These are phyloP conservation scores for Nothomitra cinnamomea DNA, from an alignment of 2,329 filamentous ascomycete genomes.

Conservation along the genomic window DNA sequence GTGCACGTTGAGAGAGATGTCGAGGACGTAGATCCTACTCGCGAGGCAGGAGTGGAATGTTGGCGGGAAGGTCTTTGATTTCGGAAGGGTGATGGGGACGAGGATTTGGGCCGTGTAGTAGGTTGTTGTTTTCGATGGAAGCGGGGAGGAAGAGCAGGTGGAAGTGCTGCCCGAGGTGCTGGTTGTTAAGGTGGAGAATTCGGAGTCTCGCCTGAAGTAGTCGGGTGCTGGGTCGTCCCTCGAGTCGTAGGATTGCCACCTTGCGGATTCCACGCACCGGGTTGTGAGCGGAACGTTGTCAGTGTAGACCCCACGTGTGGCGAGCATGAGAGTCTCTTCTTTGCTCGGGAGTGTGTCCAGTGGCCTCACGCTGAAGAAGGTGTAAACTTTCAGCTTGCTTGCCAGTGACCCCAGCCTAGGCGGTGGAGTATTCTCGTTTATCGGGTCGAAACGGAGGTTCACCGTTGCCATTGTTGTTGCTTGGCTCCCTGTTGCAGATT, in stretches of 20 bases:
- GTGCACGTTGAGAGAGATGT: conserved; percentile 38
- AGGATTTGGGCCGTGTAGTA: conserved; percentile 43
- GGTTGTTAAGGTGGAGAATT: background rate
- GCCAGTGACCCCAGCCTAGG: conserved; percentile 34
- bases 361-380: conserved; percentile 36
- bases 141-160: conserved; percentile 2
- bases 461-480: conserved; percentile 38
- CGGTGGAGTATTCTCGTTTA: conserved; percentile 26
- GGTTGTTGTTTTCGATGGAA: conserved; percentile 16
- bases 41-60: conserved; percentile 54
- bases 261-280: conserved; percentile 37
- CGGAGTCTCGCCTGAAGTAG: conserved; percentile 1
- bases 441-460: conserved; percentile 43
- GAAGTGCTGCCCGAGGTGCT: background rate
- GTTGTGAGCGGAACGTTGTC: conserved; percentile 36
- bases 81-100: conserved; percentile 44
- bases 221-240: conserved; percentile 17
- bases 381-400: conserved; percentile 38
- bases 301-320: conserved; percentile 27
- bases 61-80: conserved; percentile 44
- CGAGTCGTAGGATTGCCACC: conserved; percentile 34
- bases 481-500: conserved; percentile 20
- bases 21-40: conserved; percentile 44
- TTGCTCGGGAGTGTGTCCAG: conserved; percentile 32
- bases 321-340: conserved; percentile 14